Conservation (phyloP, 176 grass and related monocot species). For the Oropetium thomaeum region DNA sequence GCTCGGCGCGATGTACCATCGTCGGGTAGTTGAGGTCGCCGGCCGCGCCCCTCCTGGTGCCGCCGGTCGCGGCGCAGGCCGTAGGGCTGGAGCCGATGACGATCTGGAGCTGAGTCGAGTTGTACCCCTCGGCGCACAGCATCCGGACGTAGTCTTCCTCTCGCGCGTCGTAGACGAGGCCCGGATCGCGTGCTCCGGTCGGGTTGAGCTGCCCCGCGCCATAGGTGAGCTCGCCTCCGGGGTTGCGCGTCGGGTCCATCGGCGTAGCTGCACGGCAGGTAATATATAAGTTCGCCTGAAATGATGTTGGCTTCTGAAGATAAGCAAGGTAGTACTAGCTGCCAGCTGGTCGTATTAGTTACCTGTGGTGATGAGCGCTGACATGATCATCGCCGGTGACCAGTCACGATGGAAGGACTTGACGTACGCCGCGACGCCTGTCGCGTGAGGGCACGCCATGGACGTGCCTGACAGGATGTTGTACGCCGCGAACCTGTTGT, state of each 20-base stretch:
- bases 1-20: constrained; percentile 1
- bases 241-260: constrained; percentile 30
- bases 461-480: not conserved
- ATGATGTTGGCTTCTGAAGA: not conserved
- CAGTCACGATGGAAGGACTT: constrained; percentile 17
- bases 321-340: not conserved
- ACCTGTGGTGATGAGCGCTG: constrained; percentile 31
- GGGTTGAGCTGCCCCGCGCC: constrained; percentile 49
- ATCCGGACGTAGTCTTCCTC: constrained; percentile 20
- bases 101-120: constrained; percentile 5
- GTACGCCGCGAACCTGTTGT: constrained; percentile 74
- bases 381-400: constrained; percentile 21
- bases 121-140: constrained; percentile 42
- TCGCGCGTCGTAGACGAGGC: constrained; percentile 43
- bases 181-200: constrained; percentile 4
- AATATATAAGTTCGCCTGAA: too few species aligned
- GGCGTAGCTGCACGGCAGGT: constrained; percentile 47
- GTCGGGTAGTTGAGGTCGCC: constrained; percentile 63
- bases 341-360: too few species aligned
- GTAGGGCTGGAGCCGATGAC: constrained; percentile 8
- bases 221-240: constrained; percentile 31
- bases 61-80: not conserved
- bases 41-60: not conserved
- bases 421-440: constrained; percentile 7
- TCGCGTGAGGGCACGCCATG: not conserved